Conservation (phyloP, 225 moss, liverwort and hornwort species). For the Ulota crispa region DNA sequence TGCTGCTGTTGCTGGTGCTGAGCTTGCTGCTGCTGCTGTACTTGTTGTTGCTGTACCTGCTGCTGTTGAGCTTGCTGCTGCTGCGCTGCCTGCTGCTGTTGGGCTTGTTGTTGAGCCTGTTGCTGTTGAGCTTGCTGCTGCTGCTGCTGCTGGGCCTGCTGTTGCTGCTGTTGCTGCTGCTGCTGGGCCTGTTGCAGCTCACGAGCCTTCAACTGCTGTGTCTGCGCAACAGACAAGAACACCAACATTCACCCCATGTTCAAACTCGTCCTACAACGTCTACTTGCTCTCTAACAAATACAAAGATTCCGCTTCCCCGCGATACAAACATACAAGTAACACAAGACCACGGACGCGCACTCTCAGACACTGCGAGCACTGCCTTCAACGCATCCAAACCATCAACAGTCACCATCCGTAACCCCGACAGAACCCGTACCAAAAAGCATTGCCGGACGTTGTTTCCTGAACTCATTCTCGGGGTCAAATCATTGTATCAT, state of each 20-base stretch:
- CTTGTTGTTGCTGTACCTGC: constrained; percentile 61
- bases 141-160: constrained; percentile 42
- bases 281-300: background rate
- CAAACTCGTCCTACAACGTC: background rate
- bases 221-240: constrained; percentile 43
- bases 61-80: constrained; percentile 63
- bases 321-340: background rate
- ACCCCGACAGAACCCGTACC: background rate
- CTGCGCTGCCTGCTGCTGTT: constrained; percentile 54
- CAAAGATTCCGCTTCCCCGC: background rate
- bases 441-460: background rate
- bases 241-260: constrained; percentile 1
- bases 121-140: constrained; percentile 49
- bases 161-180: constrained; percentile 47
- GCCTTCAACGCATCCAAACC: background rate
- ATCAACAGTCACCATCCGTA: background rate
- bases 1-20: constrained; percentile 58
- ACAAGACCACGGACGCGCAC: background rate
- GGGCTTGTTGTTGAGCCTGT: constrained; percentile 51
- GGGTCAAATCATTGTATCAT: background rate
- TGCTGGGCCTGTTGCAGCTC: constrained; percentile 61
- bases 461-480: background rate
- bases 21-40: constrained; percentile 61
- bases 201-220: constrained; percentile 91
- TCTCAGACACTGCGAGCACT: background rate